Base-by-base conservation (phyloP, 768 basidiomycete genomes). In the Tylopilus vinaceipallidus region DNA sequence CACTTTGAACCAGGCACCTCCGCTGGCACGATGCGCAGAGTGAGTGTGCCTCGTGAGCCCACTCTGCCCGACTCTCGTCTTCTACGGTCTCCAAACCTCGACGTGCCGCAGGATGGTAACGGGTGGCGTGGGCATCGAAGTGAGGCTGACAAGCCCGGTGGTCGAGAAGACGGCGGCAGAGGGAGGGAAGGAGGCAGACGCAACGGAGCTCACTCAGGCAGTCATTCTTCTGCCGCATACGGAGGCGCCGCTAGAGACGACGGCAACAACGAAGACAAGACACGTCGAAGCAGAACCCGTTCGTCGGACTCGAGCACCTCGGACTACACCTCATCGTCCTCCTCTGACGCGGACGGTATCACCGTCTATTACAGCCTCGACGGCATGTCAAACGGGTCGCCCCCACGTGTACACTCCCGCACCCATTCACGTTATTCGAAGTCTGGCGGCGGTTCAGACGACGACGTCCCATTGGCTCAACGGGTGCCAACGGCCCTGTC, bases 401-500 rank as follows among this genome's bases (percentile, higher is more conserved):
- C 47, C 2, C 59, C 68, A 6, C 57, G 57, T 26, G 42, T 58
- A 16, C 55, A 59, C 12, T 64, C 63, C n/a, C 53, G 58, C 16
- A 49, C 53, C 13, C 58, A 47, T 36, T 59, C 60, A 46, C 64
- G 48, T 39, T 52, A 38, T 48, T 54, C 60, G 42, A 58, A 38
- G 47, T 10, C 54, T 24, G 66, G 55, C 42, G 63, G 65, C 27
- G 69, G 68, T 26, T 74, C 78, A 33, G 83, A 89, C 46, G 92
- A 95, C 63, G 86, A 95, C 57, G 73, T 92, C 1, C 93, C 93
- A 1, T 76, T 95, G 14, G 93, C 91, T 3, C 82, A 80, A 55
- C 76, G 84, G 26, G 90, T 92, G 47, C 93, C 92, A 4, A 85
- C 83, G 1, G 93, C 93, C 4, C 69, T 95, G 50, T 79, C 75